Base-by-base conservation (phyloP, 768 basidiomycete species). In the Epithele typhae region DNA sequence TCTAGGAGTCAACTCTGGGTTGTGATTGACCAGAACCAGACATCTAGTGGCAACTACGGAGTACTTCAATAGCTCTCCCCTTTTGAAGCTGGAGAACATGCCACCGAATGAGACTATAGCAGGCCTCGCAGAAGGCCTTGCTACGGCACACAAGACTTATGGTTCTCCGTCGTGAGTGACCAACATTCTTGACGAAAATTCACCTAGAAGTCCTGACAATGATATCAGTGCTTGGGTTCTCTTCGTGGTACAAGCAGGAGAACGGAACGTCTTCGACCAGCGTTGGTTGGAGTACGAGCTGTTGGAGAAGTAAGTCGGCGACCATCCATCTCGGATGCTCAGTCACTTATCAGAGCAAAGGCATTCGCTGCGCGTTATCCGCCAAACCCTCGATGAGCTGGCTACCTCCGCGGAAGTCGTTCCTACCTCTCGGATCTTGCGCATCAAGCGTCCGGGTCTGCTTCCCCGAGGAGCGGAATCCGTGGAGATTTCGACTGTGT, bases 251-350 rank as follows among this genome's bases (percentile, higher is more conserved):
- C 93, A 94, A 58, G 75, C 81, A 4, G 77, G 79, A 34, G 95
- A 98, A 63, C 76, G 94, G 30, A 99, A 99, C 64, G 78, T 95
- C 4, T 98, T 97, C 61, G 95, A 98, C 64, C 95, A 99, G 63
- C 75, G 85, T 12, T 79, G 77, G 71, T 67, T 98, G 19, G 92
- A 98, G 65, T 96, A 91, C 51, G 84, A 91, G 51, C 71, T 99
- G 0, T 64, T 91, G 0, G 81, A 92, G 57, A 78, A 66, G 92
- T 92, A 60, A 39, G 76, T 67, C 24, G 7, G 22, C 15, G n/a
- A 23, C 22, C 32, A 3, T 22, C 23, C 10, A 30, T 11, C 10
- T 40, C 22, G 15, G 9, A 32, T 32, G 15, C 30, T 32, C 9
- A 32, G 15, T 32, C 30, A 32, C 15, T 11, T 42, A 3, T n/a